These are phyloP conservation scores for Bathelium albidoporum DNA, from an alignment of 495 filamentous ascomycete species.

Conservation along the genomic window DNA sequence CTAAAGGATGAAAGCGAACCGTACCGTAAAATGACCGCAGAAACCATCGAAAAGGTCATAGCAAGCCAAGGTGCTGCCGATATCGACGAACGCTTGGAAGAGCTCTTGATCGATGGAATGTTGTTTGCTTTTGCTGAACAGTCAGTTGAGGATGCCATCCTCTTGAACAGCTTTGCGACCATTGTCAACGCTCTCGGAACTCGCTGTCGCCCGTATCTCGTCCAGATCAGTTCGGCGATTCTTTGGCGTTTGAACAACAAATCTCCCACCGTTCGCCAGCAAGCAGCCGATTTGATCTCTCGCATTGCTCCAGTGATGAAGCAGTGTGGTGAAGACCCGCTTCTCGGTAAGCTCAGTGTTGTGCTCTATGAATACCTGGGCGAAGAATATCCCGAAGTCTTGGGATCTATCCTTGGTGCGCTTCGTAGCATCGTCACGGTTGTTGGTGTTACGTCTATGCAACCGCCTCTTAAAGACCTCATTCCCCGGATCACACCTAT, in stretches of 20 bases:
- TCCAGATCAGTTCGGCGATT: slow-evolving; percentile 92
- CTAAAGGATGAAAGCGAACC: slow-evolving; percentile 97
- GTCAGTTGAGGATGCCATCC: slow-evolving; percentile 88
- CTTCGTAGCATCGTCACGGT: slow-evolving; percentile 95
- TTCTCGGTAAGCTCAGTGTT: slow-evolving; percentile 91
- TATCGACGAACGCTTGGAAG: slow-evolving; percentile 84
- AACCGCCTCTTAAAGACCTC: slow-evolving; percentile 95
- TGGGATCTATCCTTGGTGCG: slow-evolving; percentile 92
- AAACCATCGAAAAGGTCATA: slow-evolving; percentile 93
- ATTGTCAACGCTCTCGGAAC: slow-evolving; percentile 92
- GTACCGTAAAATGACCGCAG: slow-evolving; percentile 98
- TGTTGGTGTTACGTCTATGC: slow-evolving; percentile 96
- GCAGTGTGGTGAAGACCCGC: slow-evolving; percentile 88
- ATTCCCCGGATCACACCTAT: slow-evolving; percentile 94
- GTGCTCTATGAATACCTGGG: slow-evolving; percentile 99
- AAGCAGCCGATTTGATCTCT: slow-evolving; percentile 92
- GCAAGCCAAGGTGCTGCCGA: slow-evolving; percentile 87
- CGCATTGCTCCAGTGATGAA: slow-evolving; percentile 98
- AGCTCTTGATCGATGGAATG: slow-evolving; percentile 91
- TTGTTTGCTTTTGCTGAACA: slow-evolving; percentile 97
- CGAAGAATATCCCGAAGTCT: slow-evolving; percentile 97
- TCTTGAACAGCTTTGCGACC: slow-evolving; percentile 98
- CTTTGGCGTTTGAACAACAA: slow-evolving; percentile 99
- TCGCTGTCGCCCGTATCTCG: slow-evolving; percentile 90
- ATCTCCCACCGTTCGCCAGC: slow-evolving; percentile 87